Percentiles rank a stretch among this genome's conserved stretches.
phyloP scores from a whole-genome alignment of 2,329 filamentous ascomycete genomes.

The Fusarium denticulatum region DNA sequence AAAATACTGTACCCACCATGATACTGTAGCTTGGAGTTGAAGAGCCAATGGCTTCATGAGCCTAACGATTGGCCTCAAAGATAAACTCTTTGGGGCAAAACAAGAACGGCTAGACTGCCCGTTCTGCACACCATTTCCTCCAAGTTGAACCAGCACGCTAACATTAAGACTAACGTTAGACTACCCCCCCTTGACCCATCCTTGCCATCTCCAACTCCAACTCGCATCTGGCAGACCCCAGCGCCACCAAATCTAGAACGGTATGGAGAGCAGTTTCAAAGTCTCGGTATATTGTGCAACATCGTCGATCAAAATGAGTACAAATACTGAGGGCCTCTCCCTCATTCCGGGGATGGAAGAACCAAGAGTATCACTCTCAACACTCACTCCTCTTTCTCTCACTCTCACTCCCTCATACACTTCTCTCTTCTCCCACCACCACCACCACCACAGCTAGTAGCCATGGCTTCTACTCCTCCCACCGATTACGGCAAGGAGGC shows the following conservation, averaged over 20 bases:
- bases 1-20: conserved; percentile 30
- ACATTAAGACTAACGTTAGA: background rate
- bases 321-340: conserved; percentile 26
- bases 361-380: conserved; percentile 37
- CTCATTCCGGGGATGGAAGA: conserved; percentile 15
- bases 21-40: conserved; percentile 7
- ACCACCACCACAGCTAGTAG: background rate
- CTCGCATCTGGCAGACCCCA: conserved; percentile 2
- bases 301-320: conserved; percentile 21
- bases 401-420: background rate
- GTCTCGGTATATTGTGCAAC: conserved; percentile 5
- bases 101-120: conserved; percentile 28
- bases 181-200: conserved; percentile 15
- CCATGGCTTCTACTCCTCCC: conserved; percentile 31
- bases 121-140: conserved; percentile 31
- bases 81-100: conserved; percentile 28
- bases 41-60: conserved; percentile 9
- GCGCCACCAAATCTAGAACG: conserved; percentile 36
- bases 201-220: conserved; percentile 11
- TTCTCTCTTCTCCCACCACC: background rate
- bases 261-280: conserved; percentile 4
- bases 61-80: conserved; percentile 9
- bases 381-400: background rate
- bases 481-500: conserved; percentile 35
- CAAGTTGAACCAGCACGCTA: background rate